These are phyloP conservation scores for Ophiostoma montium DNA, from an alignment of 2,329 filamentous ascomycete species.

Conservation along the genomic window DNA sequence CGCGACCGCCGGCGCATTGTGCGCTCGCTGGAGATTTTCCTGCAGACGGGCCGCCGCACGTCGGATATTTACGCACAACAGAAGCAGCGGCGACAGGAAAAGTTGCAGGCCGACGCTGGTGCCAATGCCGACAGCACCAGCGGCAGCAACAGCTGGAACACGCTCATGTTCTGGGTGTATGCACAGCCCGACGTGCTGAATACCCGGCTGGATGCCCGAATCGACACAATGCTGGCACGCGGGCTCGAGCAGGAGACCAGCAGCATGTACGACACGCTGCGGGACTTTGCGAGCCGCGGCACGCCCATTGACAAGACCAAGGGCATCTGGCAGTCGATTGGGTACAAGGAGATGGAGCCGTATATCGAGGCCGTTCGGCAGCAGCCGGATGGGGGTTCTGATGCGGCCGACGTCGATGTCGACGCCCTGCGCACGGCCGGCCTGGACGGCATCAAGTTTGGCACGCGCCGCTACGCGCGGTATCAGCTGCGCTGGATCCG, in stretches of 20 bases:
- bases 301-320: constrained; percentile 53
- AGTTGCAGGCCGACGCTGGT: constrained; percentile 9
- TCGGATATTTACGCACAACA: constrained; percentile 84
- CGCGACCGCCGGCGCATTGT: constrained; percentile 83
- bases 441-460: constrained; percentile 64
- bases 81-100: constrained; percentile 18
- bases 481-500: constrained; percentile 79
- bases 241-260: constrained; percentile 36
- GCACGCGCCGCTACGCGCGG: constrained; percentile 77
- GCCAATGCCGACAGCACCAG: too few species aligned
- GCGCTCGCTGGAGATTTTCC: constrained; percentile 78
- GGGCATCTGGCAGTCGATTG: constrained; percentile 94
- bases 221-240: constrained; percentile 65
- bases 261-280: constrained; percentile 29
- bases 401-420: constrained; percentile 23
- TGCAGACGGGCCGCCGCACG: constrained; percentile 66
- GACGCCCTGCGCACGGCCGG: constrained; percentile 41
- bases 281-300: constrained; percentile 26
- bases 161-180: constrained; percentile 79
- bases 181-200: constrained; percentile 55
- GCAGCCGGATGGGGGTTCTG: too few species aligned
- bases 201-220: constrained; percentile 56
- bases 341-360: constrained; percentile 77
- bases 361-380: constrained; percentile 39
- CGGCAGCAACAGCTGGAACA: constrained; percentile 26